Conservation (phyloP, 345 rosid genomes). For the Draba incana region DNA sequence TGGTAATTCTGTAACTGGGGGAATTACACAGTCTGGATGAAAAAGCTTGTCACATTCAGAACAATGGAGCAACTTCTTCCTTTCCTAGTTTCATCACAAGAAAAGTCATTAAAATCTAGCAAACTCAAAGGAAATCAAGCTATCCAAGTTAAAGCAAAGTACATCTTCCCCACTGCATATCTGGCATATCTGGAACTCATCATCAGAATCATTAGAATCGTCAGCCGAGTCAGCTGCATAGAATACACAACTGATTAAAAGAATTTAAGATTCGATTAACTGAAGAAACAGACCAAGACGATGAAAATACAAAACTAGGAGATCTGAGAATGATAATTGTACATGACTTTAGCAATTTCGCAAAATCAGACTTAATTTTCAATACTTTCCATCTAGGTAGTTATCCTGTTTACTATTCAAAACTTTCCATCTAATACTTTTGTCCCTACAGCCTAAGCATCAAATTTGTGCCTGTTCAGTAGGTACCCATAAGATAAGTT, state of each 20-base stretch:
- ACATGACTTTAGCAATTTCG: constrained; percentile 3
- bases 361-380: background rate
- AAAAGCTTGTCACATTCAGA: constrained; percentile 90
- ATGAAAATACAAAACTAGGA: constrained; percentile 23
- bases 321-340: constrained; percentile 10
- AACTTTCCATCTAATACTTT: constrained; percentile 12
- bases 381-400: background rate
- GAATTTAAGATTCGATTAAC: constrained; percentile 9
- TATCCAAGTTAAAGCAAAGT: constrained; percentile 32
- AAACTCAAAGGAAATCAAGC: constrained; percentile 28
- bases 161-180: constrained; percentile 95
- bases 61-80: constrained; percentile 90
- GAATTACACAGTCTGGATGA: constrained; percentile 85
- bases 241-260: constrained; percentile 32
- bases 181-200: constrained; percentile 97
- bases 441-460: constrained; percentile 30
- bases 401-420: constrained; percentile 6
- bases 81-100: constrained; percentile 60
- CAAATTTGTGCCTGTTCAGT: constrained; percentile 16
- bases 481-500: constrained; percentile 12
- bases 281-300: constrained; percentile 20
- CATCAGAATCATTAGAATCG: constrained; percentile 91
- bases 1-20: constrained; percentile 71
- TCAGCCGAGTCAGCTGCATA: constrained; percentile 80
- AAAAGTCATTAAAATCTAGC: constrained; percentile 24